Percentiles rank a stretch among this genome's conserved stretches.
phyloP scores from a whole-genome alignment of 2,329 filamentous ascomycete species.

The Xylariaceae sp. region DNA sequence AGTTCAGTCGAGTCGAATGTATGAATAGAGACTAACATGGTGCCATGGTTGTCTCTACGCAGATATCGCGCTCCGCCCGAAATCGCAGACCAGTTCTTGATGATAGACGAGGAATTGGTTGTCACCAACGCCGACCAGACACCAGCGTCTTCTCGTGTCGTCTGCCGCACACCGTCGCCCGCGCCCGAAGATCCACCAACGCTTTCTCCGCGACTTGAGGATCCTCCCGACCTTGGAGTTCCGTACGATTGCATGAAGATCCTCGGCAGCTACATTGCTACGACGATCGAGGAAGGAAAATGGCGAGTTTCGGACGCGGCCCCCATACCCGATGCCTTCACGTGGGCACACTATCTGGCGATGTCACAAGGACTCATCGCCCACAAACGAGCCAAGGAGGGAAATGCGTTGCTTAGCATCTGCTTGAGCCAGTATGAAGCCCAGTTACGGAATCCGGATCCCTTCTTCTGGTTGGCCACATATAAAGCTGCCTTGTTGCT shows the following conservation, averaged over 20 bases:
- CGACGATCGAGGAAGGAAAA: slow-evolving; percentile 23
- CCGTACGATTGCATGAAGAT: slow-evolving; percentile 30
- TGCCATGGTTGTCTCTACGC: not conserved
- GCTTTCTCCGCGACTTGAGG: slow-evolving; percentile 25
- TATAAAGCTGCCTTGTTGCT: slow-evolving; percentile 29
- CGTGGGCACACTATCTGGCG: slow-evolving; percentile 30
- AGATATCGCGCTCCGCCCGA: slow-evolving; percentile 24
- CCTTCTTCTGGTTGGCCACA: slow-evolving; percentile 30
- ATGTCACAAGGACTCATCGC: slow-evolving; percentile 29
- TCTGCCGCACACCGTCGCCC: slow-evolving; percentile 30
- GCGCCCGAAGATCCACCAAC: slow-evolving; percentile 15
- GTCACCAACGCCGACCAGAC: slow-evolving; percentile 1
- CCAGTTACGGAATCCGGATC: slow-evolving; percentile 26
- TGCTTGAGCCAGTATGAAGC: slow-evolving; percentile 30
- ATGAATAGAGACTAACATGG: slow-evolving; percentile 2
- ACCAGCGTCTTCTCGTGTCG: slow-evolving; percentile 20
- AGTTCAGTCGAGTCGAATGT: not conserved
- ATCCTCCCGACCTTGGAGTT: slow-evolving; percentile 25
- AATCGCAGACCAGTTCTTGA: slow-evolving; percentile 28
- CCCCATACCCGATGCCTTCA: slow-evolving; percentile 28
- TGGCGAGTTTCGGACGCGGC: slow-evolving; percentile 23
- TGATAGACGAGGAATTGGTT: slow-evolving; percentile 22
- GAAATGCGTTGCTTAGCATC: slow-evolving; percentile 26
- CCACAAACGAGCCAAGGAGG: slow-evolving; percentile 27
- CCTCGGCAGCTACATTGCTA: slow-evolving; percentile 25